phyloP scores from a whole-genome alignment of 805 yeast genomes.

The Metschnikowia orientalis region DNA sequence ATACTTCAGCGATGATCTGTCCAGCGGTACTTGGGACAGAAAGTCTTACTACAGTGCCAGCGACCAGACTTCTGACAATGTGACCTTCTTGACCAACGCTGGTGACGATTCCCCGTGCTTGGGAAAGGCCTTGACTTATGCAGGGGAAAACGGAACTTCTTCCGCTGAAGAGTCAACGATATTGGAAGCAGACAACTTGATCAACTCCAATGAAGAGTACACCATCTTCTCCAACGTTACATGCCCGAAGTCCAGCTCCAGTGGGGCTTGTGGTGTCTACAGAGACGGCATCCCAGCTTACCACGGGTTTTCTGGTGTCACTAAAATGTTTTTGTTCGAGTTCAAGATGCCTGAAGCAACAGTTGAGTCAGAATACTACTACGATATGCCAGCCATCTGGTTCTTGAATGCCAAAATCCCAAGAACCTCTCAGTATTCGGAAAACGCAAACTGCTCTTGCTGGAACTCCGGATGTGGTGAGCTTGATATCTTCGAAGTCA shows the following conservation, averaged over 20 bases:
- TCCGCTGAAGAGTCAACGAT: conserved; percentile 44
- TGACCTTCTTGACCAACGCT: conserved; percentile 62
- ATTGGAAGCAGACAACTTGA: conserved; percentile 43
- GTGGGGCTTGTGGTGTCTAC: conserved; percentile 69
- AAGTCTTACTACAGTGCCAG: conserved; percentile 54
- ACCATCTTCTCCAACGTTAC: conserved; percentile 54
- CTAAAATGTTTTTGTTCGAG: conserved; percentile 70
- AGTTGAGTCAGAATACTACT: conserved; percentile 27
- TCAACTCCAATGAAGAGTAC: conserved; percentile 57
- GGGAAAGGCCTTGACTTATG: conserved; percentile 64
- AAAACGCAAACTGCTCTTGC: conserved; percentile 61
- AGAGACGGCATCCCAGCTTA: conserved; percentile 70
- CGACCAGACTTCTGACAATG: conserved; percentile 50
- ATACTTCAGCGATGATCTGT: conserved; percentile 41
- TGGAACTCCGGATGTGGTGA: conserved; percentile 81
- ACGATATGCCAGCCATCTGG: conserved; percentile 76
- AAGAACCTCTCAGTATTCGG: conserved; percentile 68
- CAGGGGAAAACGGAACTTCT: conserved; percentile 52
- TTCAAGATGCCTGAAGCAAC: conserved; percentile 62
- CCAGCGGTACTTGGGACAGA: conserved; percentile 53
- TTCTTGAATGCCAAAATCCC: conserved; percentile 67
- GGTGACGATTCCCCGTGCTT: conserved; percentile 60
- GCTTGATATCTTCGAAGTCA: conserved; percentile 70
- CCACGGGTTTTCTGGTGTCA: conserved; percentile 63
- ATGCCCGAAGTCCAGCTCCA: conserved; percentile 52